These are phyloP conservation scores for Neofusicoccum umdonicola DNA, from an alignment of 2,329 filamentous ascomycete species.

Conservation along the genomic window DNA sequence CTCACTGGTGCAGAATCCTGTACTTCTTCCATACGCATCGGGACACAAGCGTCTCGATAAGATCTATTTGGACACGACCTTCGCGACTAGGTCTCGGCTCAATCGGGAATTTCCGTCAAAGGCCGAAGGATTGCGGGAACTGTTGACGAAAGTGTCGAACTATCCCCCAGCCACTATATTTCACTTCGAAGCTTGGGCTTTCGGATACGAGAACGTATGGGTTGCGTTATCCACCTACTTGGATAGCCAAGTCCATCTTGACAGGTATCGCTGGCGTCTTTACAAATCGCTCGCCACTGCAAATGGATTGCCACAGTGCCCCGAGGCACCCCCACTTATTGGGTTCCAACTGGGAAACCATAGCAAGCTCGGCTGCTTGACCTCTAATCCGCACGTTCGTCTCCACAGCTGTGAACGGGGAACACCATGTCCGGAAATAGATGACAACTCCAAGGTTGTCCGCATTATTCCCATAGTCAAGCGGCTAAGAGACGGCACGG, in stretches of 20 bases:
- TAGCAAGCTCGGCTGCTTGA: slow-evolving; percentile 69
- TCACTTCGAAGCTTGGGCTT: slow-evolving; percentile 86
- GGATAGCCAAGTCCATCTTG: slow-evolving; percentile 72
- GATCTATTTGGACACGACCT: slow-evolving; percentile 88
- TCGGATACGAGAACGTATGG: slow-evolving; percentile 93
- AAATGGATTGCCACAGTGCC: slow-evolving; percentile 43
- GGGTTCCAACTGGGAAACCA: slow-evolving; percentile 76
- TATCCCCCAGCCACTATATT: slow-evolving; percentile 77
- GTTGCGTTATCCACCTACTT: slow-evolving; percentile 71
- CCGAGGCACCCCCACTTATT: slow-evolving; percentile 65
- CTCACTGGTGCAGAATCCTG: slow-evolving; percentile 66
- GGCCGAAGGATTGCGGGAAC: slow-evolving; percentile 70
- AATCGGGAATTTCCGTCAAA: slow-evolving; percentile 61
- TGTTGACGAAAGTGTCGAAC: slow-evolving; percentile 63
- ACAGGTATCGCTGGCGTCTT: slow-evolving; percentile 72
- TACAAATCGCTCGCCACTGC: slow-evolving; percentile 59
- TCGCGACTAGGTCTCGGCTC: slow-evolving; percentile 53
- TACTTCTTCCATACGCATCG: slow-evolving; percentile 68
- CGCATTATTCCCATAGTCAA: slow-evolving; percentile 77
- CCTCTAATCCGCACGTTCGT: slow-evolving; percentile 58
- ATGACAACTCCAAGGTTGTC: slow-evolving; percentile 54
- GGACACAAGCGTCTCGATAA: slow-evolving; percentile 60
- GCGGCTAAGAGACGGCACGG: slow-evolving; percentile 56
- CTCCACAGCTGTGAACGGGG: slow-evolving; percentile 86
- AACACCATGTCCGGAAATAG: slow-evolving; percentile 56